These are phyloP conservation scores for Penicillium sp. DNA, from an alignment of 2,329 filamentous ascomycete genomes.

Conservation along the genomic window DNA sequence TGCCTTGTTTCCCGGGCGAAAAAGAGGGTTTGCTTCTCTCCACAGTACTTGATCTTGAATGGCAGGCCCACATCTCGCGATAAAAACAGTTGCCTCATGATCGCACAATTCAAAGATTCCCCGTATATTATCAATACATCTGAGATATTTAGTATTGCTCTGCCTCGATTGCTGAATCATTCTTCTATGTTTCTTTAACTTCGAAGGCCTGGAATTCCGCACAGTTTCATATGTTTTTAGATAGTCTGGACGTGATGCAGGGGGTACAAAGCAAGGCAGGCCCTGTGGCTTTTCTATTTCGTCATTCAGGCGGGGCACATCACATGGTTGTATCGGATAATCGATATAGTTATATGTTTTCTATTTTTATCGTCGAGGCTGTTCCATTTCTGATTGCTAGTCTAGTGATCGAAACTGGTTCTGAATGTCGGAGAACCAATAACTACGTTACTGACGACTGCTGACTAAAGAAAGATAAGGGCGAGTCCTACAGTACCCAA, in stretches of 20 bases:
- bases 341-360: slow-evolving; percentile 1
- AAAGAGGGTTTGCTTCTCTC: not conserved
- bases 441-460: slow-evolving; percentile 1
- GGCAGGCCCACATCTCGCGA: not conserved
- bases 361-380: slow-evolving; percentile 1
- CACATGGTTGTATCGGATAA: not conserved
- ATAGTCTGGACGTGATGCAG: not conserved
- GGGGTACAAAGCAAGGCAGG: not conserved
- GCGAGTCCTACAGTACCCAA: slow-evolving; percentile 1
- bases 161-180: not conserved
- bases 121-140: slow-evolving; percentile 1
- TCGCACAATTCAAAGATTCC: not conserved
- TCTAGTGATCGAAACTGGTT: slow-evolving; percentile 1
- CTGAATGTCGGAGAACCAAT: slow-evolving; percentile 1
- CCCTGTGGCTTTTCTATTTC: not conserved
- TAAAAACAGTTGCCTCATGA: not conserved
- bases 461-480: not conserved
- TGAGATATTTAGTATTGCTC: not conserved
- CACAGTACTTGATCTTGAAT: slow-evolving; percentile 1
- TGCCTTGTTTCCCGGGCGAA: not conserved
- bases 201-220: not conserved
- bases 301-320: not conserved
- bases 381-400: not conserved
- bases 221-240: not conserved
- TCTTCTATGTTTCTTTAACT: not conserved